These are phyloP conservation scores for Hordeum pubiflorum DNA, from an alignment of 202 grass and related monocot genomes.

Conservation along the genomic window DNA sequence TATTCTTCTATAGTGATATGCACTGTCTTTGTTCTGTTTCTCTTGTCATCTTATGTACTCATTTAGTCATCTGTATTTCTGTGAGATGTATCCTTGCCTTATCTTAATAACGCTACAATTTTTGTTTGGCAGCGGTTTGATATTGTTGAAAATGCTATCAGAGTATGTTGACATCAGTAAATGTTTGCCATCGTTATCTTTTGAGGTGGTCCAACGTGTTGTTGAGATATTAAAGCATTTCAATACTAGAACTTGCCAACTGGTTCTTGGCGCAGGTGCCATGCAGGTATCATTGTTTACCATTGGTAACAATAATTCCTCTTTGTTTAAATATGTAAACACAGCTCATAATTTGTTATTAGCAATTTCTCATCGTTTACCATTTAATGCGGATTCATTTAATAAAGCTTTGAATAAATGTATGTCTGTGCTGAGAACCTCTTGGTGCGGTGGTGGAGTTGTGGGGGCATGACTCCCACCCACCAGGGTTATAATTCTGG, in stretches of 20 bases:
- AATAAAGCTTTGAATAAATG: not conserved
- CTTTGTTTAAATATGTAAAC: not conserved
- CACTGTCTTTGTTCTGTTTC: not conserved
- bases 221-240: slow-evolving; percentile 98
- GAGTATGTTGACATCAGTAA: slow-evolving; percentile 99
- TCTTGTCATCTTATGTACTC: not conserved
- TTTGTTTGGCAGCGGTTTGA: slow-evolving; percentile 71
- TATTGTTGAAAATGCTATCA: slow-evolving; percentile 94
- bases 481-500: too few species aligned
- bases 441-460: too few species aligned
- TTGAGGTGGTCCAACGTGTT: slow-evolving; percentile 93
- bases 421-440: not conserved
- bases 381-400: not conserved
- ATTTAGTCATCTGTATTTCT: not conserved
- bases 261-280: slow-evolving; percentile 95
- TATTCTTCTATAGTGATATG: not conserved
- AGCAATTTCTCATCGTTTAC: not conserved
- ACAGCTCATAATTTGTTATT: not conserved
- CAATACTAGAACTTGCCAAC: slow-evolving; percentile 88
- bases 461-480: too few species aligned
- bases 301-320: not conserved
- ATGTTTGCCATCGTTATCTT: slow-evolving; percentile 86
- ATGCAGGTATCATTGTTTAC: slow-evolving; percentile 74
- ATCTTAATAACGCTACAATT: slow-evolving; percentile 4
- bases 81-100: not conserved